phyloP scores from a whole-genome alignment of 2,329 filamentous ascomycete species.

The Lachnellula arida region DNA sequence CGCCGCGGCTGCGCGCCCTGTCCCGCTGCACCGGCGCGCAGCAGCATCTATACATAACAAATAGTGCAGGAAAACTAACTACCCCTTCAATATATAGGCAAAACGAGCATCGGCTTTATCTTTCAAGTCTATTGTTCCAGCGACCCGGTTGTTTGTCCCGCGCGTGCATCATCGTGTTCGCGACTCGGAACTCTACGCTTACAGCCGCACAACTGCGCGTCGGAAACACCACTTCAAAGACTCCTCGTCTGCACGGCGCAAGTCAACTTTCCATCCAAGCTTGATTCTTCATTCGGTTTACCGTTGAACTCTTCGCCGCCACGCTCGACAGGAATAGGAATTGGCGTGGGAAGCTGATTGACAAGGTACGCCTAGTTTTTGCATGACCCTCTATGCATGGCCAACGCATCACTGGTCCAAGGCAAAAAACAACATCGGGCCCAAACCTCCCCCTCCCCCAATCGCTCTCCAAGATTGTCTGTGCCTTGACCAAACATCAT shows the following conservation, averaged over 20 bases:
- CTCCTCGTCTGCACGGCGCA: constrained; percentile 15
- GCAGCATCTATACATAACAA: not conserved
- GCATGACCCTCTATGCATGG: constrained; percentile 29
- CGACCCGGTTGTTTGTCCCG: not conserved
- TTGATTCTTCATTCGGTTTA: constrained; percentile 15
- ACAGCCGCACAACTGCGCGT: constrained; percentile 20
- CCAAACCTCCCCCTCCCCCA: constrained; percentile 25
- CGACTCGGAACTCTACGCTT: constrained; percentile 5
- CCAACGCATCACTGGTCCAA: constrained; percentile 33
- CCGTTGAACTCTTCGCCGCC: constrained; percentile 18
- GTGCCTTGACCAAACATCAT: constrained; percentile 23
- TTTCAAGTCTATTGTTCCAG: not conserved
- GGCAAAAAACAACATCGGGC: constrained; percentile 25
- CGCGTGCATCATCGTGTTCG: constrained; percentile 6
- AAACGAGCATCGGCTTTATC: not conserved
- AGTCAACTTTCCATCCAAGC: constrained; percentile 9
- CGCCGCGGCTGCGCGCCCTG: constrained; percentile 21
- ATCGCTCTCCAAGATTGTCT: constrained; percentile 23
- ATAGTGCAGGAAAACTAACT: not conserved
- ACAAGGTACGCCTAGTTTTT: constrained; percentile 33
- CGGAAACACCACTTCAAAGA: constrained; percentile 14
- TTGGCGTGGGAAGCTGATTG: constrained; percentile 27
- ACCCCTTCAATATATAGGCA: not conserved
- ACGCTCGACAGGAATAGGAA: constrained; percentile 25
- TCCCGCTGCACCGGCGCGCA: constrained; percentile 1